A percentile compares a stretch with the other conserved stretches of the same genome.
Conservation (phyloP, 2,329 filamentous ascomycete genomes). For the Rhinocladiella similis region DNA sequence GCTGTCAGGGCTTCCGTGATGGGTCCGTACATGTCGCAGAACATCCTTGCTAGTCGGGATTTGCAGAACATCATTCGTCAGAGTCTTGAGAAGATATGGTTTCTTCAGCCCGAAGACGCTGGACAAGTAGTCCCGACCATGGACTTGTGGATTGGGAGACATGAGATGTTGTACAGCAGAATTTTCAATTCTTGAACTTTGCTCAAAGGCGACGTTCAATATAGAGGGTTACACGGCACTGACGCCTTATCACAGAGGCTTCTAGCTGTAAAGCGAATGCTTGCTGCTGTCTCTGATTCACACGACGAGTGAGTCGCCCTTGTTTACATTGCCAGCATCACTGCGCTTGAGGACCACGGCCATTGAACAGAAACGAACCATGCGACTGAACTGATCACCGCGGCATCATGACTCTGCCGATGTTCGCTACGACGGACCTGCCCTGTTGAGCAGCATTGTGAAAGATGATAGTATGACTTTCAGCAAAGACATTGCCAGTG, state of each 20-base stretch:
- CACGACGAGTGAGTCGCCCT: too few species aligned
- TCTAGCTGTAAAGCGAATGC: not conserved
- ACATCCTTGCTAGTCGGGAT: slow-evolving; percentile 54
- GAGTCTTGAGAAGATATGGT: slow-evolving; percentile 51
- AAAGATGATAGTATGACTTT: too few species aligned
- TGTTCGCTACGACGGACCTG: too few species aligned
- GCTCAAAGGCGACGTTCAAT: not conserved
- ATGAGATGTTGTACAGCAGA: slow-evolving; percentile 65
- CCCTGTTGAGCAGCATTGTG: too few species aligned
- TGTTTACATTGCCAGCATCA: too few species aligned
- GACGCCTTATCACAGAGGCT: too few species aligned
- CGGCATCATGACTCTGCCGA: too few species aligned
- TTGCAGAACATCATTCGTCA: slow-evolving; percentile 54
- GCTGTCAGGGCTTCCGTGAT: slow-evolving; percentile 64
- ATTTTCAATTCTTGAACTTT: slow-evolving; percentile 63
- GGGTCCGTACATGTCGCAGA: slow-evolving; percentile 66
- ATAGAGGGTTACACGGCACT: too few species aligned
- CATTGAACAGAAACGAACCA: too few species aligned
- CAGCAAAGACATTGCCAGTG: too few species aligned
- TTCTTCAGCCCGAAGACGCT: slow-evolving; percentile 53
- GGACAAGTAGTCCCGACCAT: slow-evolving; percentile 61
- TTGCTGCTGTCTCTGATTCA: not conserved
- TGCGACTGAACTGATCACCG: too few species aligned
- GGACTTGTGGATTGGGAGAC: slow-evolving; percentile 65
- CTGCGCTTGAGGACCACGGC: too few species aligned